Evolutionary conservation across 2,329 filamentous ascomycete species (phyloP), one percentile per base, ranked within the genome.

Genomic region (Sodiomyces alkalinus): DNA sequence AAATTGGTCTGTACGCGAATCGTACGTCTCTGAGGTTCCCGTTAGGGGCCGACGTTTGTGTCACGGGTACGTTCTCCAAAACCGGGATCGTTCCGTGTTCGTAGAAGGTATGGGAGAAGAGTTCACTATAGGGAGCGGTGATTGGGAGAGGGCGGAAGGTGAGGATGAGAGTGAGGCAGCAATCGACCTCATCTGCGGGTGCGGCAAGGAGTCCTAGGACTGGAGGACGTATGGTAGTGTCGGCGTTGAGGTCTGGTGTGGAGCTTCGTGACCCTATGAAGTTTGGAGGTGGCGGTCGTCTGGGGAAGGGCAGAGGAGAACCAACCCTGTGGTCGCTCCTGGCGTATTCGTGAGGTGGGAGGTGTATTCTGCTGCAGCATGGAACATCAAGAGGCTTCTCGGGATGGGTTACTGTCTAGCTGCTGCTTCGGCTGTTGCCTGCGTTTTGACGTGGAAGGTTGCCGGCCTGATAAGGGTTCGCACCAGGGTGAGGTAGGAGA

Each of bases 1-100:
- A 38, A 52, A 46, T 22, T 62, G 64, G 62, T 66, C 42, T 50
- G 53, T 41, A 67, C 55, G 35, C 64, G 62, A n/a, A n/a, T n/a
- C n/a, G n/a, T n/a, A 44, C 46, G 44, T 32, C 40, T 45, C 17
- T 41, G 36, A 34, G 37, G 21, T 41, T 40, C 40, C 41, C 41
- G 39, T 36, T 36, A n/a, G n/a, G n/a, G 34, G 14, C 32, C 39
- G 25, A 39, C 22, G 11, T 30, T n/a, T n/a, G n/a, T n/a, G n/a
- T n/a, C n/a, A n/a, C n/a, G n/a, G n/a, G n/a, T n/a, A n/a, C n/a
- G n/a, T n/a, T n/a, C 17, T 21, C 30, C 21, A 20, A 37, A 20
- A 14, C 27, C 27, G 13, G 25, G 14, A 19, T 33, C 19, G 27
- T 37, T 35, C n/a, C 27, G 16, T 16, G 33, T 6, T 12, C 11